Base-by-base conservation (phyloP, 2,329 filamentous ascomycete species). In the Botryotinia narcissicola region DNA sequence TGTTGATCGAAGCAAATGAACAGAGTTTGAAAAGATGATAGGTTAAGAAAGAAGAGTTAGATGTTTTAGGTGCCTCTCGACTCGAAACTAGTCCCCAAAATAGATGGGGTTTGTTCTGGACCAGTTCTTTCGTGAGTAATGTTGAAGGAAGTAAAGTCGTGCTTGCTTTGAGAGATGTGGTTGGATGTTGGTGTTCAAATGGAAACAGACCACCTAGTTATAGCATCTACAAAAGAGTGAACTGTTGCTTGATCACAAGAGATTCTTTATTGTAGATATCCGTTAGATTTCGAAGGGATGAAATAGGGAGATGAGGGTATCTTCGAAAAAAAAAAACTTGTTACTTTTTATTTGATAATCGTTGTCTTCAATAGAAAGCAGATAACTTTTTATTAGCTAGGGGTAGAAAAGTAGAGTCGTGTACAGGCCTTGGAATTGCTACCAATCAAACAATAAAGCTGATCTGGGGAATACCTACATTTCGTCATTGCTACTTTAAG, bases 1-100 rank as follows among this genome's bases (percentile, higher is more conserved):
- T 20, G 44, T 66, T 48, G 35, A n/a, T 44, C 10, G 62, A 69
- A 51, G 71, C 75, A 75, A 74, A 76, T 74, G 74, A 74, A 69
- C 72, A 32, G 46, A 46, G 42, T 12, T 57, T 3, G 29, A 46
- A 29, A 22, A 61, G 61, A 48, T 59, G 57, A 63, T 35, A 35
- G 61, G 61, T 46, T 40, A 46, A 69, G 25, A 54, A 73, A 75
- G 73, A 74, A 73, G 44, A 46, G 51, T 74, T 46, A 44, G 46
- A 48, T 67, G 40, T n/a, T 35, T 71, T 61, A 40, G 59, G 22
- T 40, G 59, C 59, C 25, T 62, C 60, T 46, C 73, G 70, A 67
- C 60, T 71, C 51, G 59, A 46, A 48, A 70, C 32, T 29, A 71
- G 22, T 42, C 40, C 37, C 22, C 25, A 59, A 64, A 48, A 54